Base-by-base conservation (phyloP, 208 protist species). In the Leishmania guyanensis region DNA sequence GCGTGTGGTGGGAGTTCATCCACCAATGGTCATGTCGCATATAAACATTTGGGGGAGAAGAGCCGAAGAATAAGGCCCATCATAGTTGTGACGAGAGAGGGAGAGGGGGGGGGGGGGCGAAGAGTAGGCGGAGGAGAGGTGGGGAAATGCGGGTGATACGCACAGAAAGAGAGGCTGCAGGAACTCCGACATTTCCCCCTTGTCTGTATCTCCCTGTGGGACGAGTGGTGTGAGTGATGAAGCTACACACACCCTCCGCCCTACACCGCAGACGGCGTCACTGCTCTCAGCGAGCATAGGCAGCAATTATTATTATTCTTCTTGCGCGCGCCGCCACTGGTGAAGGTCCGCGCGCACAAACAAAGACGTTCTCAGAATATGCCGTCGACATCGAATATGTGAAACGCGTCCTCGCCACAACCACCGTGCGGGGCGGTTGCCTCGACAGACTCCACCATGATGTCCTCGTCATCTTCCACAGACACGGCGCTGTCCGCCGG, bases 301-400 rank as follows among this genome's bases (percentile, higher is more conserved):
- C 22, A n/a, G 60, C 10, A 46, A 8, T 26, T 2, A 6, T 50
- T 16, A 8, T 26, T 2, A 6, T 50, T 29, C 9, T 72, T 17
- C 22, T 72, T 33, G 68, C 20, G 3, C 1, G 14, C 22, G 22
- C 46, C 10, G 43, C 43, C 22, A 29, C 46, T 36, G 60, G n/a
- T 3, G 70, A 26, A 8, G 39, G 3, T 36, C 36, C 39, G 29
- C 50, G 9, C 29, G 26, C 14, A 62, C 46, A 75, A 14, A 62
- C 17, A 43, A 2, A n/a, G n/a, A 29, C n/a, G 1, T 48, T n/a
- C 29, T 62, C 51, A 95, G 78, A 91, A 95, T 70, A 95, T 89
- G 36, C 88, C 92, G 20, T 95, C 92, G 9, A 95, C 89, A 83
- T 95, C 92, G 70, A 95, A 95, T 17, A 95, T 92, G 73, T 90